Evolutionary conservation across 2,329 filamentous ascomycete genomes (phyloP), one percentile per base, ranked within the genome.

Genomic region (Geosmithia morbida): DNA sequence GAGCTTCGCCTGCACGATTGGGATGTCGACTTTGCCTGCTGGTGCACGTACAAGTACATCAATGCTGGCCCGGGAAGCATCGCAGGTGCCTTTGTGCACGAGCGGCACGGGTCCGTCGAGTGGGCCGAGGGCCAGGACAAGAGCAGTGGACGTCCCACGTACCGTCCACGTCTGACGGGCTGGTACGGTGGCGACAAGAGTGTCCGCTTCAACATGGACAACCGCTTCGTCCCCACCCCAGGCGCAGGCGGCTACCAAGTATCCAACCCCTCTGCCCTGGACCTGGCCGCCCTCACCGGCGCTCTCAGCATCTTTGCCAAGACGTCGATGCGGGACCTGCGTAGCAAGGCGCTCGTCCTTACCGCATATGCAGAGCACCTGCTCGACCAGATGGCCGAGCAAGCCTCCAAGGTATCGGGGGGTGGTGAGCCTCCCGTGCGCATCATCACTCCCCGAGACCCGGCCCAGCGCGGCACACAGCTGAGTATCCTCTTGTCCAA

Each of bases 11-110:
- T 95, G 18, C 87, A 94, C 62, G 85, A 90, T 55, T 95, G 88
- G 88, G 75, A 85, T 54, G 87, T 94, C 33, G 88, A 95, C 61
- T 94, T 94, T 57, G 88, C 89, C 16, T 85, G 77, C 47, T 95
- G 88, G 88, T 95, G 88, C 64, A 89, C 83, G 17, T 95, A 95
- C 72, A 95, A 95, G 67, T 95, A 95, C 66, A 75, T 94, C 61
- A 94, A 94, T 59, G 80, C 81, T 22, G 88, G 88, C 0, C 87
- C 88, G 0, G 88, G 88, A 3, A 74, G 81, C 16, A 94, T 94
- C 52, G 87, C 78, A 1, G 87, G 83, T 0, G 69, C 83, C 1
- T 95, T 88, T 54, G 83, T 95, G 8, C 87, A 95, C 61, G 78
- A 86, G 58, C 71, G 68, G 40, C 83, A 94, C 59, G 79, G 83